These are phyloP conservation scores for Pseudomicrostroma phylloplanum DNA, from an alignment of 1,284 basidiomycete species.

Conservation along the genomic window DNA sequence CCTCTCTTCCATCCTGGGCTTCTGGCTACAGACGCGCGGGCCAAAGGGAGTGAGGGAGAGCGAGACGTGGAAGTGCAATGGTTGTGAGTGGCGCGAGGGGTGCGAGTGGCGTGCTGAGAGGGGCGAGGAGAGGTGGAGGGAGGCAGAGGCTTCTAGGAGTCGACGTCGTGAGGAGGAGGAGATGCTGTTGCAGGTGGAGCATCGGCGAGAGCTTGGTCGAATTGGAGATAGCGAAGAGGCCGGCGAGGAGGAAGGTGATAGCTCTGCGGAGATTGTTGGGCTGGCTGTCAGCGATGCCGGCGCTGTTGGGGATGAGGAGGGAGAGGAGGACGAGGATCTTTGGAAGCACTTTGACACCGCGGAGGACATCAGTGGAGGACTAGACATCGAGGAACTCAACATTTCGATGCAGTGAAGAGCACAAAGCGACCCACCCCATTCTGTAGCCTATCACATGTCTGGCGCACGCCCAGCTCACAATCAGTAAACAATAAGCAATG, in stretches of 20 bases:
- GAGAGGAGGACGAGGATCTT: neutral
- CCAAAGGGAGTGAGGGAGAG: slow-evolving; percentile 23
- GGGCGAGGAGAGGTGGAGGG: slow-evolving; percentile 10
- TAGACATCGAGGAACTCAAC: neutral
- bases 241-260: neutral
- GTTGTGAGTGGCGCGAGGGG: slow-evolving; percentile 35
- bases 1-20: slow-evolving; percentile 20
- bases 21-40: slow-evolving; percentile 29
- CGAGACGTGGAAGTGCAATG: slow-evolving; percentile 30
- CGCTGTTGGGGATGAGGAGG: neutral
- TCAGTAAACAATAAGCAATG: too few species aligned
- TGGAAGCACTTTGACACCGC: neutral
- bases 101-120: slow-evolving; percentile 41
- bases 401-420: neutral
- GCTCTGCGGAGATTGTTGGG: neutral
- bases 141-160: slow-evolving; percentile 3
- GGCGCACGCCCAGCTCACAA: too few species aligned
- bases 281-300: neutral
- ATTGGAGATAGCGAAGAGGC: neutral
- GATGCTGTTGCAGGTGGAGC: too few species aligned
- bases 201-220: neutral
- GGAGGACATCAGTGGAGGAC: neutral
- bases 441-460: neutral
- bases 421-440: neutral
- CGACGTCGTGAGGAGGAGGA: neutral